Base-by-base conservation (phyloP, 495 filamentous ascomycete genomes). In the Parathielavia appendiculata region DNA sequence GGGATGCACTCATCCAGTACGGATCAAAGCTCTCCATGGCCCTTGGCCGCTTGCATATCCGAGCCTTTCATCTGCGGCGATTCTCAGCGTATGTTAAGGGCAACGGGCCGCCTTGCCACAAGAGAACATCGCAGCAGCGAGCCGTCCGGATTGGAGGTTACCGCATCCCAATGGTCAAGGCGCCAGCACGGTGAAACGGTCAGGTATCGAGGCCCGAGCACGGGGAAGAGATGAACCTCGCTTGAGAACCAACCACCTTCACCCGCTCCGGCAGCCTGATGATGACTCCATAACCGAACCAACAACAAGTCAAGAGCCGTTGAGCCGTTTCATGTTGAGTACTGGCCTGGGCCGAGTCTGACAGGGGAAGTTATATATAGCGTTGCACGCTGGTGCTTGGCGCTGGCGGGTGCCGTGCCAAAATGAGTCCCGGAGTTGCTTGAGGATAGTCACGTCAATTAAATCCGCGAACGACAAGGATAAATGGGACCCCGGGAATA, bases 31-130 rank as follows among this genome's bases (percentile, higher is more conserved):
- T 9, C 41, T 38, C 13, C 20, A 13, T 9, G 17, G 40, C 26
- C 39, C 14, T 16, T 39, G 14, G 35, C 58, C 47, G 22, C 30
- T 34, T 44, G 38, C 8, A 48, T 51, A 32, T 51, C 39, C 32
- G 57, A 45, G 49, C 52, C 41, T 50, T 30, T 44, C 51, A 59
- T 51, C 56, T 58, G 66, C 57, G 56, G 59, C 13, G 45, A 63
- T 45, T 65, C 46, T 58, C 56, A 61, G 63, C 63, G 54, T 57
- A 64, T 51, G 35, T 51, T 36, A 34, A 62, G 57, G 46, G 57
- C 58, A 63, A 47, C 68, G 66, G 68, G 61, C 66, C 66, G 63
- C 56, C 61, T 65, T 68, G 57, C 68, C 66, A 66, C 39, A 51
- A 49, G 50, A 49, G 58, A 26, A 38, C 54, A 52, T 50, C 23